phyloP scores from a whole-genome alignment of 2,329 filamentous ascomycete species.

The Plenodomus lindquistii region DNA sequence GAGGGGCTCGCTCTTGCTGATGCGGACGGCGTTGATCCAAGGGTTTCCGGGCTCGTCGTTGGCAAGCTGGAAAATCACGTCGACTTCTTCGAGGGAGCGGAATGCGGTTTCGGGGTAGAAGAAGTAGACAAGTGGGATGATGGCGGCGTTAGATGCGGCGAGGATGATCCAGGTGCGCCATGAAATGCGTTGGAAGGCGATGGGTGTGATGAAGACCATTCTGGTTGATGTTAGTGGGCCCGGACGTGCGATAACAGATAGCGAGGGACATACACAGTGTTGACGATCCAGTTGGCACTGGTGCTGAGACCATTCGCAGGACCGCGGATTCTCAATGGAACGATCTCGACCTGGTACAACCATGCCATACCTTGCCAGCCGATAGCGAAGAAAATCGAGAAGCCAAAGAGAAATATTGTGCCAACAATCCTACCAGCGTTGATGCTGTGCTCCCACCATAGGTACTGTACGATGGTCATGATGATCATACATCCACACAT shows the following conservation, averaged over 20 bases:
- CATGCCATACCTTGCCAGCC: slow-evolving; percentile 78
- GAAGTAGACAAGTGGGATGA: slow-evolving; percentile 60
- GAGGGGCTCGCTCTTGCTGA: slow-evolving; percentile 56
- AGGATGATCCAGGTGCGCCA: slow-evolving; percentile 65
- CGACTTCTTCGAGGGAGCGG: slow-evolving; percentile 66
- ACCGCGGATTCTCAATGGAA: slow-evolving; percentile 83
- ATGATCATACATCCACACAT: slow-evolving; percentile 41
- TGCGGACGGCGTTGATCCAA: slow-evolving; percentile 52
- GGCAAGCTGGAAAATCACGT: slow-evolving; percentile 62
- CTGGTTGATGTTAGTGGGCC: slow-evolving; percentile 46
- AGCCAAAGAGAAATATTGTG: slow-evolving; percentile 79
- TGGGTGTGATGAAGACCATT: slow-evolving; percentile 68
- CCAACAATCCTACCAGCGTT: slow-evolving; percentile 40
- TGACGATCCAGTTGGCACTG: slow-evolving; percentile 83
- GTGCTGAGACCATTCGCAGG: slow-evolving; percentile 85
- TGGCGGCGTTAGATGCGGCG: slow-evolving; percentile 54
- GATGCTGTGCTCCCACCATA: slow-evolving; percentile 23
- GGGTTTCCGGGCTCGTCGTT: slow-evolving; percentile 55
- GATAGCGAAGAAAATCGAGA: slow-evolving; percentile 87
- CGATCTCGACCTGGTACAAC: slow-evolving; percentile 71
- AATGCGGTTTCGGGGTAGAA: slow-evolving; percentile 65
- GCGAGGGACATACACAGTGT: slow-evolving; percentile 46
- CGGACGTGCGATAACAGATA: too few relatives aligned
- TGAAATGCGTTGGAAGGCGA: slow-evolving; percentile 58
- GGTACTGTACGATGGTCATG: slow-evolving; percentile 30